phyloP scores from a whole-genome alignment of 192 early-diverging fungal genomes.

The Ambispora gerdemannii region DNA sequence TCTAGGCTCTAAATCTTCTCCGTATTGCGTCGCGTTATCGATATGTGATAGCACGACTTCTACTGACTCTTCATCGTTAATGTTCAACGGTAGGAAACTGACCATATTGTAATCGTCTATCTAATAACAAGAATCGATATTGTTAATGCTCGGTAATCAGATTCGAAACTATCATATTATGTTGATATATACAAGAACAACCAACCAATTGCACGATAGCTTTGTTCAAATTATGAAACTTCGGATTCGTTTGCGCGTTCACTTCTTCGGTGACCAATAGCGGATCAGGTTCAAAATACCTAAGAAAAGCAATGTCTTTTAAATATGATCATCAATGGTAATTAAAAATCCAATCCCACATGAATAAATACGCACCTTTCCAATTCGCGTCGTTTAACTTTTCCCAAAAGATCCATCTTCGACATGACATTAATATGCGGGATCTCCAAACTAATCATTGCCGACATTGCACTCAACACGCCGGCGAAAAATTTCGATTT shows the following conservation, averaged over 20 bases:
- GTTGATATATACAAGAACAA: neutral
- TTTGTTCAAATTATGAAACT: conserved; percentile 81
- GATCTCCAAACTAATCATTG: conserved; percentile 96
- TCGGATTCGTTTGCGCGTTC: conserved; percentile 64
- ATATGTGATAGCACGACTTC: conserved; percentile 80
- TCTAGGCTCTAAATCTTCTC: conserved; percentile 95
- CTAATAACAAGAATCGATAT: conserved; percentile 33
- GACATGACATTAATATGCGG: conserved; percentile 98
- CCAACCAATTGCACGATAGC: conserved; percentile 82
- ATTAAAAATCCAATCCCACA: neutral
- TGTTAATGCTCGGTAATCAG: neutral
- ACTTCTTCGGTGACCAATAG: conserved; percentile 81
- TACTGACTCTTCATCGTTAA: conserved; percentile 91
- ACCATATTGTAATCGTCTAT: conserved; percentile 99
- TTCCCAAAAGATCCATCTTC: conserved; percentile 90
- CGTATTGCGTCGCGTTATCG: conserved; percentile 96
- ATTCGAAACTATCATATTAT: neutral
- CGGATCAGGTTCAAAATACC: conserved; percentile 91
- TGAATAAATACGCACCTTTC: conserved; percentile 38
- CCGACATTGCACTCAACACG: conserved; percentile 90
- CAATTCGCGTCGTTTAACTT: conserved; percentile 61
- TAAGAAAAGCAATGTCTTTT: conserved; percentile 23
- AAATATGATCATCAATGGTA: neutral
- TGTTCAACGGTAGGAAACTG: conserved; percentile 87
- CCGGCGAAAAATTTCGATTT: conserved; percentile 96